These are phyloP conservation scores for Candida silvicultrix DNA, from an alignment of 805 yeast species.

Conservation along the genomic window DNA sequence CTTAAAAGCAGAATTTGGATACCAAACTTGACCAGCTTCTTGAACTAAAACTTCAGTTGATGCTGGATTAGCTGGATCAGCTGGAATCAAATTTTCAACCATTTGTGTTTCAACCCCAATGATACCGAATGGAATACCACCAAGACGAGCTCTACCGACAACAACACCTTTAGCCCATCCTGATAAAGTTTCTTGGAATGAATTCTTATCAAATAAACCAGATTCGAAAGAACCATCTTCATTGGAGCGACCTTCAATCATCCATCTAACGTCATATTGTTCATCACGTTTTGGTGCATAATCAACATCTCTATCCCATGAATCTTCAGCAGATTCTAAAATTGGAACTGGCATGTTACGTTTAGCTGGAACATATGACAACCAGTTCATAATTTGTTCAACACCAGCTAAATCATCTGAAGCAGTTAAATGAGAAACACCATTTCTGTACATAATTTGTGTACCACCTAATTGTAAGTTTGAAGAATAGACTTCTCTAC, in stretches of 20 bases:
- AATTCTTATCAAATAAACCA: constrained; percentile 88
- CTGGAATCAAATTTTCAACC: constrained; percentile 87
- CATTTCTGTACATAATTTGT: constrained; percentile 96
- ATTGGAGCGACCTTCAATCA: constrained; percentile 79
- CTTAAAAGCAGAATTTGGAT: constrained; percentile 98
- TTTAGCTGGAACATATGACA: constrained; percentile 88
- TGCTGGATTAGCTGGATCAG: constrained; percentile 97
- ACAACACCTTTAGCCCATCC: constrained; percentile 99
- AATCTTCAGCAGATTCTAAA: constrained; percentile 61
- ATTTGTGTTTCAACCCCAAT: constrained; percentile 92
- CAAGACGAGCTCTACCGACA: constrained; percentile 97
- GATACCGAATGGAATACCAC: constrained; percentile 98
- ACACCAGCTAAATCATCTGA: constrained; percentile 95
- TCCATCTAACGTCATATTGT: constrained; percentile 88
- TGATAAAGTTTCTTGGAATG: constrained; percentile 92
- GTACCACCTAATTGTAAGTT: constrained; percentile 99
- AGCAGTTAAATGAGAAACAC: constrained; percentile 98
- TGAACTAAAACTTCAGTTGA: constrained; percentile 82
- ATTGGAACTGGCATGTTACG: constrained; percentile 90
- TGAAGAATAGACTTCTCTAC: constrained; percentile 95
- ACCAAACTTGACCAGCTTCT: constrained; percentile 99
- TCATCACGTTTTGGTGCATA: constrained; percentile 67
- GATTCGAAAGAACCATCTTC: constrained; percentile 66
- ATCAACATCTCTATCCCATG: constrained; percentile 92
- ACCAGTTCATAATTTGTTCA: constrained; percentile 90